A percentile compares a stretch with the other conserved stretches of the same genome.
Conservation (phyloP, 768 basidiomycete genomes). For the Astraeus odoratus region DNA sequence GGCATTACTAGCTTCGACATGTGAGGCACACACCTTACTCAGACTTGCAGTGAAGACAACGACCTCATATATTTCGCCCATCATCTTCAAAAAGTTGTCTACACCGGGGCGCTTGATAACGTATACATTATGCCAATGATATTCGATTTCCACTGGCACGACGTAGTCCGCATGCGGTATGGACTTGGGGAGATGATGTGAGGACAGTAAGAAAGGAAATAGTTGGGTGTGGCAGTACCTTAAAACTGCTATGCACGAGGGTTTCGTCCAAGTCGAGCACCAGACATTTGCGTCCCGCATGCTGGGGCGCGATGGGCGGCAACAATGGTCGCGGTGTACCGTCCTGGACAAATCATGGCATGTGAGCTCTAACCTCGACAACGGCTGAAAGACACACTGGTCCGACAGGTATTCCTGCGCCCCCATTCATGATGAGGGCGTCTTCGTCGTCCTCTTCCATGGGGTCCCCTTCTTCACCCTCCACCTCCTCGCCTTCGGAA, state of each 20-base stretch:
- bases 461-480: constrained; percentile 51
- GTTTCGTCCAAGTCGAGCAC: constrained; percentile 98
- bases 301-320: constrained; percentile 73
- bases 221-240: constrained; percentile 45
- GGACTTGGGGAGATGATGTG: constrained; percentile 45
- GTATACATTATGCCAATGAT: constrained; percentile 97
- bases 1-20: neutral
- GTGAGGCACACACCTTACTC: constrained; percentile 67
- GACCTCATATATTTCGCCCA: constrained; percentile 98
- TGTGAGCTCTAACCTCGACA: constrained; percentile 1
- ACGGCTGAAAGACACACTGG: constrained; percentile 52
- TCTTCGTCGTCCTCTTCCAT: constrained; percentile 85
- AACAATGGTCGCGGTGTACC: constrained; percentile 83
- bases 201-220: constrained; percentile 5
- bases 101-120: constrained; percentile 98
- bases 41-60: constrained; percentile 97
- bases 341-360: constrained; percentile 45
- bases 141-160: constrained; percentile 98
- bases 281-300: constrained; percentile 88
- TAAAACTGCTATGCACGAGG: constrained; percentile 95
- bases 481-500: constrained; percentile 63
- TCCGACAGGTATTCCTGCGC: constrained; percentile 91
- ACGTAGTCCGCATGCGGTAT: constrained; percentile 95
- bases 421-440: constrained; percentile 80
- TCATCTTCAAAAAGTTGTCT: constrained; percentile 92